Evolutionary conservation across 2,329 filamentous ascomycete species (phyloP).

Genomic region (Didymella keratinophila): DNA sequence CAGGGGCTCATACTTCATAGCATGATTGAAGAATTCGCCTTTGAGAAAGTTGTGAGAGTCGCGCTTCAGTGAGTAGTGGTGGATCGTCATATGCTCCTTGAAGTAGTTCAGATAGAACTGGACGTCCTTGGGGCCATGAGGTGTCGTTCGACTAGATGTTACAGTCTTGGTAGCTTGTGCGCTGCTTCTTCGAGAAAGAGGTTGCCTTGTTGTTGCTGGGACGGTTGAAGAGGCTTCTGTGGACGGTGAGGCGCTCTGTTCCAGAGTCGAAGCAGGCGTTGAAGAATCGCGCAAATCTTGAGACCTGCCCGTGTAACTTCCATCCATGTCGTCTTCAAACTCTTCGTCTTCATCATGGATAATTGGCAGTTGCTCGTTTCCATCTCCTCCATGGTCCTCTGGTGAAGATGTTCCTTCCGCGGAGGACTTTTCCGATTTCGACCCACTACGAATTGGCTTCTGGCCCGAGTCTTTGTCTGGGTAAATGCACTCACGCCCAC

Average conservation of each 20-base stretch:
- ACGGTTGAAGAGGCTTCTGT: constrained; percentile 56
- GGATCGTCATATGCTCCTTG: constrained; percentile 76
- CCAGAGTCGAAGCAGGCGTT: constrained; percentile 52
- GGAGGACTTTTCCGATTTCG: constrained; percentile 55
- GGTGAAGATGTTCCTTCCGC: constrained; percentile 61
- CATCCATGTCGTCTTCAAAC: constrained; percentile 50
- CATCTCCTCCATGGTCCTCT: constrained; percentile 57
- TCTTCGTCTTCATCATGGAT: constrained; percentile 57
- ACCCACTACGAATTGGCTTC: constrained; percentile 56
- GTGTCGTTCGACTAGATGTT: constrained; percentile 5
- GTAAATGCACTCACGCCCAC: constrained; percentile 88
- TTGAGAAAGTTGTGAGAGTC: constrained; percentile 78
- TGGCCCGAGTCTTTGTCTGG: constrained; percentile 71
- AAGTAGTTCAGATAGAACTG: constrained; percentile 83
- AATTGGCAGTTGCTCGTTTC: constrained; percentile 50
- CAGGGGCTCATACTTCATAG: constrained; percentile 79
- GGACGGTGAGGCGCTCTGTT: constrained; percentile 61
- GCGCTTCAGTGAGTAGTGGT: constrained; percentile 81
- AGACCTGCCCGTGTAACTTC: constrained; percentile 25
- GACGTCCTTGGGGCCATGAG: constrained; percentile 68
- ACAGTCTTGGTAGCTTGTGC: constrained; percentile 35
- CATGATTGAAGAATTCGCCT: constrained; percentile 73
- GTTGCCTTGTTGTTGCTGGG: constrained; percentile 38
- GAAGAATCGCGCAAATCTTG: constrained; percentile 47
- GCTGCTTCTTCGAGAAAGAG: constrained; percentile 46